Evolutionary conservation across 163 green algal genomes (phyloP), one percentile per base, ranked within the genome.

Genomic region (Prototheca wickerhamii): DNA sequence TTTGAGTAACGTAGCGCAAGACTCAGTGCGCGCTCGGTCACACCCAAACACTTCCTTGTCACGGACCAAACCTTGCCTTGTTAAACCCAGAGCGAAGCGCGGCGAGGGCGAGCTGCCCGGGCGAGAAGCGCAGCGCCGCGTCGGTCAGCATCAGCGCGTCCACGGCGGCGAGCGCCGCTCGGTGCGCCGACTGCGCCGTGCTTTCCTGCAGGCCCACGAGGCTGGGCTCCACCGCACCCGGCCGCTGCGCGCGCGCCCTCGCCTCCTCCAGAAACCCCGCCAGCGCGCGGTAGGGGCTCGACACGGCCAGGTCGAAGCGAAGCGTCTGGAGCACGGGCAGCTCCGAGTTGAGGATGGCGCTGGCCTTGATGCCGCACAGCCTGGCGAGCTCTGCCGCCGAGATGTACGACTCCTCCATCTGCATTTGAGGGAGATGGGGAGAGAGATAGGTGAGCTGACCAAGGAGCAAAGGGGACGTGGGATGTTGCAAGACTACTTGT

Each of bases 241-340:
- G 33, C 15, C 12, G 28, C 56, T 62, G 56, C 28, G 56, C 56
- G 15, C 15, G 23, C 21, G 31, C 23, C 23, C 31, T 51, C 37
- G 46, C 32, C 32, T 65, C 77, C 43, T 68, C 46, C 1, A 84
- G 50, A n/a, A 83, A 64, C 7, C 74, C 76, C 3, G 74, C 51
- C 1, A 84, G 35, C 7, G 76, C 29, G 20, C 78, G 58, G 77
- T 88, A 86, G 17, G 84, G 81, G 2, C 73, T 79, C 68, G 87
- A 73, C 33, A 88, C 74, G 20, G 91, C 77, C 25, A 95, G 79
- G 67, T 95, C 87, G 67, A 93, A 95, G 17, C 75, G 58, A 17
- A 95, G 68, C 4, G 68, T 85, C 65, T 88, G 74, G 35, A 91
- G 72, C 40, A 89, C 68, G 15, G 66, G 60, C 35, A 90, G 65